Conservation (phyloP, 1,139 yeast genomes). For the Debaryomycetaceae sp. region DNA sequence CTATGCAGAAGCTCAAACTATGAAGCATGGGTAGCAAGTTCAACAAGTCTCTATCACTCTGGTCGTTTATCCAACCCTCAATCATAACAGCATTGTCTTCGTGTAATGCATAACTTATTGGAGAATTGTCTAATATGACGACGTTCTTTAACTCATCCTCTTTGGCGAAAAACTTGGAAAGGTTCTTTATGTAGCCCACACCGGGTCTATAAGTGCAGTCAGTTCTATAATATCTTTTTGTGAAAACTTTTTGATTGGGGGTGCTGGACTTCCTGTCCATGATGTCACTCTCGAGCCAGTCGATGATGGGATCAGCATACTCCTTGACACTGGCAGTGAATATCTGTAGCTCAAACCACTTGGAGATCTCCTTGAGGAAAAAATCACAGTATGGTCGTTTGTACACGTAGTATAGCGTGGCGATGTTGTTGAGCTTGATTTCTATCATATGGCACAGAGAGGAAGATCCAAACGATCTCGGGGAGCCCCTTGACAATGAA, state of each 20-base stretch:
- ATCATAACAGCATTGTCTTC: constrained; percentile 86
- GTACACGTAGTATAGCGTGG: constrained; percentile 84
- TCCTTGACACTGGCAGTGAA: constrained; percentile 94
- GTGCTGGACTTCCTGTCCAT: constrained; percentile 10
- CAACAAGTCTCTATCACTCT: constrained; percentile 77
- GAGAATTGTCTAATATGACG: constrained; percentile 87
- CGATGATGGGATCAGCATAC: constrained; percentile 96
- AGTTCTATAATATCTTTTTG: constrained; percentile 68
- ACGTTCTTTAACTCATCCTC: constrained; percentile 67
- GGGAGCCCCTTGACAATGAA: constrained; percentile 69
- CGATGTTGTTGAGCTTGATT: constrained; percentile 63
- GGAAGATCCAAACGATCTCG: constrained; percentile 43
- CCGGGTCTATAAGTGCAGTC: constrained; percentile 76
- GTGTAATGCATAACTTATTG: constrained; percentile 79
- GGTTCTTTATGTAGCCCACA: constrained; percentile 86
- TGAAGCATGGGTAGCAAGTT: constrained; percentile 77
- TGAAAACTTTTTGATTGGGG: constrained; percentile 29
- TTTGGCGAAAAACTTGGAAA: constrained; percentile 45
- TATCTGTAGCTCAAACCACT: constrained; percentile 86
- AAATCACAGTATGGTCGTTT: constrained; percentile 90
- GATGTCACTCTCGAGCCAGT: constrained; percentile 62
- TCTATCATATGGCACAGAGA: constrained; percentile 76
- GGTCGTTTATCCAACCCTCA: constrained; percentile 98
- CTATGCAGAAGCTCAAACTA: constrained; percentile 76
- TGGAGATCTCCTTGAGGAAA: constrained; percentile 70